Evolutionary conservation across 257 asterid species (phyloP).

Genomic region (Lycium barbarum): DNA sequence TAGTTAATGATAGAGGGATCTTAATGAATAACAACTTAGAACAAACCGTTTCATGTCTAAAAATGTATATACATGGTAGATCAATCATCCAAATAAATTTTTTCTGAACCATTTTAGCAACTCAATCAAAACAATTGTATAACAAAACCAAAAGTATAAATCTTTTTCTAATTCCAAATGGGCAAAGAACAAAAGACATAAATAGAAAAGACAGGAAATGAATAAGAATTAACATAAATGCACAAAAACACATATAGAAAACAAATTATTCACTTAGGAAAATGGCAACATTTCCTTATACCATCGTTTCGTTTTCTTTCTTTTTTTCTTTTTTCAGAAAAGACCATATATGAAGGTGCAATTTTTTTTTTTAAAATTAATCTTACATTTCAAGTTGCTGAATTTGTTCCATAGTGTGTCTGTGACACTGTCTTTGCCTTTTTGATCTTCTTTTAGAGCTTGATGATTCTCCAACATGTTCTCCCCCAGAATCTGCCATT

Average conservation of each 20-base stretch:
- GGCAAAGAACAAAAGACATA: neutral
- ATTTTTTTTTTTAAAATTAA: no score
- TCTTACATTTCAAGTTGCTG: slow-evolving; percentile 71
- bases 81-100: neutral
- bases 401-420: slow-evolving; percentile 68
- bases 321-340: neutral
- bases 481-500: slow-evolving; percentile 50
- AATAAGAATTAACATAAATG: neutral
- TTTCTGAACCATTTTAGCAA: neutral
- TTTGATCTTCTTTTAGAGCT: slow-evolving; percentile 41
- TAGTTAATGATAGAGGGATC: neutral
- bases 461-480: slow-evolving; percentile 39
- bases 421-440: slow-evolving; percentile 53
- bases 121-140: neutral
- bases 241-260: neutral
- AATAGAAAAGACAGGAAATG: neutral
- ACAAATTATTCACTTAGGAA: neutral
- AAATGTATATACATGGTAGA: neutral
- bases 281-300: neutral
- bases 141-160: neutral
- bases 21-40: neutral
- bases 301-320: no score
- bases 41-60: neutral
- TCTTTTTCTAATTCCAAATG: neutral
- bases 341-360: neutral